phyloP scores from a whole-genome alignment of 2,329 filamentous ascomycete genomes.

The Fusarium hainanense region DNA sequence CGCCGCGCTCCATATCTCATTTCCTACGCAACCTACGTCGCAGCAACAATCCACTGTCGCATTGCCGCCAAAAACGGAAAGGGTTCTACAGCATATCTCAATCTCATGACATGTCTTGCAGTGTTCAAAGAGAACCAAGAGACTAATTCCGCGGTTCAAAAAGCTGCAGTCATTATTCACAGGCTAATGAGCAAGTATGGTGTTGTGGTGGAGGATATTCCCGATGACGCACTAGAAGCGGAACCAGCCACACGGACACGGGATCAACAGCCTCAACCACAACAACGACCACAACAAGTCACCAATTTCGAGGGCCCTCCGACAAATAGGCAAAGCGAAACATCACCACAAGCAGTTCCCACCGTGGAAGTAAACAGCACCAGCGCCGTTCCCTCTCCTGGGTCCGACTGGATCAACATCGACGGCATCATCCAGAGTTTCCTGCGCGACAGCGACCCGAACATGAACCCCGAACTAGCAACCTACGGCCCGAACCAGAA shows the following conservation, averaged over 20 bases:
- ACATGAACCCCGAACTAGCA: conserved; percentile 4
- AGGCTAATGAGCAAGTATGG: conserved; percentile 59
- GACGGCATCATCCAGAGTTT: conserved; percentile 54
- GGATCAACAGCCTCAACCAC: conserved; percentile 14
- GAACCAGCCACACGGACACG: not conserved
- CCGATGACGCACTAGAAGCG: conserved; percentile 18
- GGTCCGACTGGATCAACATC: conserved; percentile 48
- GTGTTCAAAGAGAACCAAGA: conserved; percentile 62
- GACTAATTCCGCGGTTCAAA: conserved; percentile 61
- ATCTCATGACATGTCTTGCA: conserved; percentile 57
- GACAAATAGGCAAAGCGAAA: not conserved
- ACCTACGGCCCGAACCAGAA: not conserved
- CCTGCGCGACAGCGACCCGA: conserved; percentile 37
- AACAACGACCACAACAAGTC: not conserved
- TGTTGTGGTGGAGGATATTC: conserved; percentile 42
- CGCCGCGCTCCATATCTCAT: conserved; percentile 63
- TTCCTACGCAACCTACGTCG: conserved; percentile 66
- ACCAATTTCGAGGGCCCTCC: not conserved
- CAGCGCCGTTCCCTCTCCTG: conserved; percentile 11
- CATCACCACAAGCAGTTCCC: not conserved
- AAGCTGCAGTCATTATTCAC: conserved; percentile 58
- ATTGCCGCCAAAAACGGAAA: conserved; percentile 59
- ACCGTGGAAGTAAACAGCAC: not conserved
- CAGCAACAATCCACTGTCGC: conserved; percentile 63
- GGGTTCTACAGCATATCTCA: conserved; percentile 53